phyloP scores from a whole-genome alignment of 495 filamentous ascomycete genomes.

The Bathelium albidoporum region DNA sequence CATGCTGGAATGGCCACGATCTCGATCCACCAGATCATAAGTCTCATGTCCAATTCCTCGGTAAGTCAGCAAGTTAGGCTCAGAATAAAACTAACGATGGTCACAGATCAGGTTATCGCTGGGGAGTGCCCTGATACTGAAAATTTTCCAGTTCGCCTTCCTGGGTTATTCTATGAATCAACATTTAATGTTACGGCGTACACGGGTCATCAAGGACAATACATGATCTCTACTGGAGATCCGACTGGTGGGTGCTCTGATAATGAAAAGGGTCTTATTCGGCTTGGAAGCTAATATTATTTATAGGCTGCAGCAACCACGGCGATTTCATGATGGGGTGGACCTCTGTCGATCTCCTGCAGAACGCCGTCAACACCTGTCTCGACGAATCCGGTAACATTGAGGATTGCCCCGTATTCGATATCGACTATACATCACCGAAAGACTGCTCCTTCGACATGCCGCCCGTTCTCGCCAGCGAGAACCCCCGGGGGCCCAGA shows the following conservation, averaged over 20 bases:
- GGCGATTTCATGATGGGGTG: conserved; percentile 81
- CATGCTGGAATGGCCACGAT: conserved; percentile 38
- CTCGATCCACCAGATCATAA: conserved; percentile 44
- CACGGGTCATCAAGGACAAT: conserved; percentile 53
- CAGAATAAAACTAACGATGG: neutral
- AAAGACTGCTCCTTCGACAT: conserved; percentile 37
- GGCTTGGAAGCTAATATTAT: conserved; percentile 7
- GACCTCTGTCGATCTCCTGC: conserved; percentile 48
- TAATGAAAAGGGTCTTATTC: neutral
- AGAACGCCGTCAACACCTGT: conserved; percentile 45
- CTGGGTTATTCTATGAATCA: conserved; percentile 59
- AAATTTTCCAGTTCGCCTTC: conserved; percentile 52
- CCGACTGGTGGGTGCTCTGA: conserved; percentile 44
- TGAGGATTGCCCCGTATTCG: conserved; percentile 49
- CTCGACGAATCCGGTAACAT: conserved; percentile 42
- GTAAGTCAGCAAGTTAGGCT: neutral
- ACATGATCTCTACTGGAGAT: conserved; percentile 78
- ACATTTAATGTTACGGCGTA: conserved; percentile 74
- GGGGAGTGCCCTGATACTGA: conserved; percentile 62
- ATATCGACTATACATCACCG: conserved; percentile 37
- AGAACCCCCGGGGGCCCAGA: conserved; percentile 30
- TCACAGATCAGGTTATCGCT: conserved; percentile 43
- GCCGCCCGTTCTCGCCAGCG: conserved; percentile 33
- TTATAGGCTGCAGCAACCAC: conserved; percentile 64
- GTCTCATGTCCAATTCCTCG: conserved; percentile 49